These are phyloP conservation scores for Paramecium caudatum DNA, from an alignment of 73 alveolate genomes.

Conservation along the genomic window DNA sequence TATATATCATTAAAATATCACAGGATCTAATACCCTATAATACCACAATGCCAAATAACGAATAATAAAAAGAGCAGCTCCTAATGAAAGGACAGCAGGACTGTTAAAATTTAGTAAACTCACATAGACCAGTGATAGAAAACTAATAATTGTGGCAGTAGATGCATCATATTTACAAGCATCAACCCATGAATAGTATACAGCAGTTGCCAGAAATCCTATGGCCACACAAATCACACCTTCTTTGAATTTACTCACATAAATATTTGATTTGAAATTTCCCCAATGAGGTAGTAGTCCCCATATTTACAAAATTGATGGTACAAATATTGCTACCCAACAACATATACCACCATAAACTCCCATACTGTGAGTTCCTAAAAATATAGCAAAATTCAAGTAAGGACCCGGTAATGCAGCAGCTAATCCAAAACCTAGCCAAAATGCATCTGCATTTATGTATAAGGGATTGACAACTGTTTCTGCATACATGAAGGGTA, in stretches of 20 bases:
- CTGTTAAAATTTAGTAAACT: conserved; percentile 34
- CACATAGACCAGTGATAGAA: conserved; percentile 15
- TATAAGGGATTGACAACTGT: conserved; percentile 33
- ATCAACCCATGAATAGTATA: conserved; percentile 41
- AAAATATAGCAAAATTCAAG: conserved; percentile 54
- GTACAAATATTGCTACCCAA: conserved; percentile 52
- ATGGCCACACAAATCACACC: conserved; percentile 31
- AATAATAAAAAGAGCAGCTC: conserved; percentile 30
- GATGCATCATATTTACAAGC: conserved; percentile 18
- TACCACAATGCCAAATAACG: conserved; percentile 58
- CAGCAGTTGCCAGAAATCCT: conserved; percentile 41
- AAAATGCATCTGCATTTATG: conserved; percentile 50
- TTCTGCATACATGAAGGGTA: conserved; percentile 62
- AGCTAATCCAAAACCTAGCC: conserved; percentile 56
- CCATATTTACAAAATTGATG: conserved; percentile 48
- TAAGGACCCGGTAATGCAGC: conserved; percentile 65
- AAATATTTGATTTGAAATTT: not conserved
- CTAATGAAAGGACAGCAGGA: conserved; percentile 52
- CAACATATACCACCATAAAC: conserved; percentile 24
- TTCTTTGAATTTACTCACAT: conserved; percentile 40
- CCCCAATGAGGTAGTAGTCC: conserved; percentile 55
- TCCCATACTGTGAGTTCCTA: conserved; percentile 50
- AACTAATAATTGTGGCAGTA: not conserved
- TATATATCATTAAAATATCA: conserved; percentile 22
- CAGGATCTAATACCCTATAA: conserved; percentile 36